Base-by-base conservation (phyloP, 177 flowering plant genomes). In the Vitis hybrid region DNA sequence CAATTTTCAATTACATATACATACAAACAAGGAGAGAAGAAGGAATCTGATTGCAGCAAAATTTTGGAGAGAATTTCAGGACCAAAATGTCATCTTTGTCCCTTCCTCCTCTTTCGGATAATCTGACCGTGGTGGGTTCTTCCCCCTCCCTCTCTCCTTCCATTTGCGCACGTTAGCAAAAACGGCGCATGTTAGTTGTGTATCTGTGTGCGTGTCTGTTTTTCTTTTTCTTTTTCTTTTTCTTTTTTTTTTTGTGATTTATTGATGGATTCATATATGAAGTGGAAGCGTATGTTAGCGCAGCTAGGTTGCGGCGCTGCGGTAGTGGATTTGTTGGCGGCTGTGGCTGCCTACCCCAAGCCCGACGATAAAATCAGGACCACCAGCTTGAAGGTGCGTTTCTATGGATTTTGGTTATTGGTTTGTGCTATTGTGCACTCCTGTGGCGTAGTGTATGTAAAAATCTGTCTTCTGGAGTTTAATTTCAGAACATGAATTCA, bases 341-440 rank as follows among this genome's bases (percentile, higher is more conserved):
- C 86, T 0, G 97, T 94, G 63, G 90, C 78, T 65, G 45, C 90
- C 63, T 92, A 74, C 76, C 97, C 97, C 34, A 81, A 94, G 5
- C 95, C 97, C 0, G 97, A 94, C 67, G 94, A 87, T 69, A 94
- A 94, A 76, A 88, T 88, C 76, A 78, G 97, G 66, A 85, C 84
- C 84, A 89, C 93, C 15, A 84, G 86, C 82, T 76, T 82, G 57
- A 85, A 82, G 95, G 97, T 92, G 29, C 61, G n/a, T 50, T 20
- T 18, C 60, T 39, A 26, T 20, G 18, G n/a, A 10, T 68, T 71
- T 39, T 39, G 5, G 2, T 5, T 6, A 29, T 16, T 65, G 58
- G 8, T 53, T 57, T 22, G 55, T 20, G 10, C 53, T 56, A 18
- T 15, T 26, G 12, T 58, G 62, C 56, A 63, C 65, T 12, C 8